Evolutionary conservation across 306 rosid genomes (phyloP), one percentile per base, ranked within the genome.

Genomic region (Castanea mollissima): DNA sequence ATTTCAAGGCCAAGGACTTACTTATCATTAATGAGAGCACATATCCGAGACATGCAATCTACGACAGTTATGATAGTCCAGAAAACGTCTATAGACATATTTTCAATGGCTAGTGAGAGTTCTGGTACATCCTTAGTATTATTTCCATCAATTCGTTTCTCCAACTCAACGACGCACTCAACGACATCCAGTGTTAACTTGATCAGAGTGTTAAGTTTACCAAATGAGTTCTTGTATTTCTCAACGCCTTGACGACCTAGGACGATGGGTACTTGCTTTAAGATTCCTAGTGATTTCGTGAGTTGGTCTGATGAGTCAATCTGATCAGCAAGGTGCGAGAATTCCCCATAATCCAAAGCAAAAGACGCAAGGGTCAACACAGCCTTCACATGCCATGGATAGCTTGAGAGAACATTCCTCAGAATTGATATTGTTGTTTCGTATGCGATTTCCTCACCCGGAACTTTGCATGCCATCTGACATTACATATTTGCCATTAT

Each of bases 311-410:
- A 63, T 20, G 82, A 69, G 14, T 73, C 71, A 59, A 76, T 72
- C 52, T 83, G 82, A 1, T 31, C 32, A 31, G 88, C 86, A 0
- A 89, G 84, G 54, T 78, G 86, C 91, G 88, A 89, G 78, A 87
- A 89, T 57, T 89, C 91, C 1, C 93, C 91, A 55, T 57, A 87
- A 49, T 89, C 86, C 75, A 87, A 11, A 5, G 91, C 83, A 67
- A 89, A 89, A 35, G 91, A 87, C 10, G 91, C 91, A 1, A 89
- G 63, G 14, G 88, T 74, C 34, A 89, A 77, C 75, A 86, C 88
- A 11, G 81, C 83, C 74, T 89, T 87, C 20, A 88, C 89, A 29
- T 82, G 86, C 93, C 93, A 89, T 38, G 80, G 21, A 72, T 1
- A 89, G 82, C 86, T 80, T 75, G 72, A 31, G 32, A 31, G 32